Base-by-base conservation (phyloP, 2,329 filamentous ascomycete species). In the Colletotrichum australisinense region DNA sequence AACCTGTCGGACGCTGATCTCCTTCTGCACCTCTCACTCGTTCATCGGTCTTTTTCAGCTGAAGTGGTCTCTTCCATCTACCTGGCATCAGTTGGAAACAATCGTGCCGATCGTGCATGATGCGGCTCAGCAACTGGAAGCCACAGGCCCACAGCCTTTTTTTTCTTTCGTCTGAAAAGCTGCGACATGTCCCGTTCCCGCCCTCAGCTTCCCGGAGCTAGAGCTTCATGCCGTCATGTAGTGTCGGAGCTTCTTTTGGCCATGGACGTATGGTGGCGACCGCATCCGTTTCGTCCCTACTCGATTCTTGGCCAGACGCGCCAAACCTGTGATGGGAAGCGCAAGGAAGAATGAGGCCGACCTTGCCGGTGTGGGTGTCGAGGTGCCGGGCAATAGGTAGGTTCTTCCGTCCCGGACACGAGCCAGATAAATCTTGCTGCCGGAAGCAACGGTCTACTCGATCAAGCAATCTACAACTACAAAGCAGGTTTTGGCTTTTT, bases 141-240 rank as follows among this genome's bases (percentile, higher is more conserved):
- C 42, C 14, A 42, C 38, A 42, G 38, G 38, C 38, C 38, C 38
- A 70, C 60, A 53, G 62, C 38, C 67, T 49, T 53, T 8, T 7
- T 22, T n/a, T 42, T 69, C 3, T 28, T 28, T 73, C 70, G 67
- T 73, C 67, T 46, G 32, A 66, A 65, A 65, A 28, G 60, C 59
- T 73, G 70, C 70, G 67, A 73, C 67, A 4, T 55, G 67, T 65
- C 55, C 70, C 67, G 67, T 60, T 64, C 67, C 55, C 56, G 67
- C 35, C 24, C 57, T 60, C 67, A 55, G 60, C 55, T 42, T 59
- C 42, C 55, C 42, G 46, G 46, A 26, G 46, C 60, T 26, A 57
- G 32, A 28, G 38, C 55, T 32, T 49, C 56, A 65, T 60, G 56
- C 67, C 28, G 56, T 57, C 67, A 65, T 65, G 24, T 14, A 53